A percentile compares a stretch with the other conserved stretches of the same genome.
These are phyloP conservation scores for Podospora pseudocomata DNA, from an alignment of 495 filamentous ascomycete genomes.

Conservation along the genomic window DNA sequence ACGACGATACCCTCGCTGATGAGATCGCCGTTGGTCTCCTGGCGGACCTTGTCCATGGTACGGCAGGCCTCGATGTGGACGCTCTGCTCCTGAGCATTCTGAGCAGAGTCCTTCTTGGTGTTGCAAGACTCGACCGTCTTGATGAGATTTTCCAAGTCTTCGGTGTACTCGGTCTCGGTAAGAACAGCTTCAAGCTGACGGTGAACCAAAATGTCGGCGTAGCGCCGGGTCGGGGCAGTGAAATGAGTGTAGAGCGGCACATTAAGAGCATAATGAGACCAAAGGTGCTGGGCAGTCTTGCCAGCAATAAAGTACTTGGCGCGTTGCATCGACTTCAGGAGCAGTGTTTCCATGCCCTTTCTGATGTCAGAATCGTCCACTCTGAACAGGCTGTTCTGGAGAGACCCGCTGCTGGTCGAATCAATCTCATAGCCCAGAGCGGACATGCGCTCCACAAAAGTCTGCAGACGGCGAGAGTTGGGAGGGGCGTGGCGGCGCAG, in stretches of 20 bases:
- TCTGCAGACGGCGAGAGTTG: constrained; percentile 81
- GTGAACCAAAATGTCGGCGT: constrained; percentile 92
- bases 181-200: constrained; percentile 88
- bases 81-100: constrained; percentile 96
- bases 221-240: constrained; percentile 91
- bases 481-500: constrained; percentile 82
- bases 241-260: constrained; percentile 95
- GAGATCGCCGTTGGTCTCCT: constrained; percentile 81
- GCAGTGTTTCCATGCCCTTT: constrained; percentile 95
- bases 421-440: constrained; percentile 86
- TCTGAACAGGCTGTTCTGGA: constrained; percentile 91
- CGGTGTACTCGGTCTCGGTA: constrained; percentile 80
- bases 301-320: constrained; percentile 89
- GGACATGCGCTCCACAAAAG: constrained; percentile 89
- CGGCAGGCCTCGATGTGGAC: constrained; percentile 98
- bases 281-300: constrained; percentile 66
- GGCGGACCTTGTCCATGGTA: constrained; percentile 82
- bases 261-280: constrained; percentile 87
- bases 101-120: constrained; percentile 97
- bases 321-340: constrained; percentile 90
- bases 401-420: constrained; percentile 77
- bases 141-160: constrained; percentile 79
- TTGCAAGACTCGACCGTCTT: constrained; percentile 97
- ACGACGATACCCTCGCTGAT: constrained; percentile 96
- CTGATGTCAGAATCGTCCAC: constrained; percentile 81